Conservation (phyloP, 2,329 filamentous ascomycete species). For the Talaromyces rugulosus region DNA sequence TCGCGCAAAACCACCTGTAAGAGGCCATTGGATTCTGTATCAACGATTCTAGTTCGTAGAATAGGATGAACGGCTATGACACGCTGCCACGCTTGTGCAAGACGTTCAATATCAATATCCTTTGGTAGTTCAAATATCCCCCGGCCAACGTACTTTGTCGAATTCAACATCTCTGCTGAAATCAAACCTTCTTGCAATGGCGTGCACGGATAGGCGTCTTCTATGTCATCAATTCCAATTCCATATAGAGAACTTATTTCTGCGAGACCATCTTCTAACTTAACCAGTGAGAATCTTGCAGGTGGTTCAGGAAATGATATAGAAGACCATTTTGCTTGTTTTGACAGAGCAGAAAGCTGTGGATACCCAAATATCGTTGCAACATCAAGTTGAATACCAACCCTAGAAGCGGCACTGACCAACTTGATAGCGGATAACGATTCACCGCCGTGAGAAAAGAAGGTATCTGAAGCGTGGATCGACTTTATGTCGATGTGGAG, state of each 20-base stretch:
- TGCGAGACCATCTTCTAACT: no score
- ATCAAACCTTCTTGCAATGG: slow-evolving; percentile 41
- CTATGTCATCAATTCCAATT: no score
- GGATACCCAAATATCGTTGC: not conserved
- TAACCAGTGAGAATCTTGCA: no score
- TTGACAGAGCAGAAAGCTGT: no score
- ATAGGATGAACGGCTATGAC: slow-evolving; percentile 2
- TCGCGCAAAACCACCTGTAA: slow-evolving; percentile 41
- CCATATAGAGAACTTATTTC: no score
- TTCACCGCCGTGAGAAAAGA: slow-evolving; percentile 1
- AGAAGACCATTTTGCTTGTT: no score
- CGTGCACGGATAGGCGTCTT: no score
- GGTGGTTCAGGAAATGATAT: no score
- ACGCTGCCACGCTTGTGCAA: slow-evolving; percentile 23
- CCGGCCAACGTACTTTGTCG: slow-evolving; percentile 37
- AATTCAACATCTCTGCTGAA: slow-evolving; percentile 41
- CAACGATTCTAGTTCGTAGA: slow-evolving; percentile 21
- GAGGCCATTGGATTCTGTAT: slow-evolving; percentile 28
- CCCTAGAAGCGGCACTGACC: not conserved
- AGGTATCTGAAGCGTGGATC: slow-evolving; percentile 10
- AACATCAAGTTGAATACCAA: not conserved
- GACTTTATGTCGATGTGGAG: slow-evolving; percentile 15
- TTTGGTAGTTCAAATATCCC: not conserved
- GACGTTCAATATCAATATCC: slow-evolving; percentile 25
- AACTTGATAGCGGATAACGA: not conserved